Conservation (phyloP, 306 rosid species). For the Lablab purpureus region DNA sequence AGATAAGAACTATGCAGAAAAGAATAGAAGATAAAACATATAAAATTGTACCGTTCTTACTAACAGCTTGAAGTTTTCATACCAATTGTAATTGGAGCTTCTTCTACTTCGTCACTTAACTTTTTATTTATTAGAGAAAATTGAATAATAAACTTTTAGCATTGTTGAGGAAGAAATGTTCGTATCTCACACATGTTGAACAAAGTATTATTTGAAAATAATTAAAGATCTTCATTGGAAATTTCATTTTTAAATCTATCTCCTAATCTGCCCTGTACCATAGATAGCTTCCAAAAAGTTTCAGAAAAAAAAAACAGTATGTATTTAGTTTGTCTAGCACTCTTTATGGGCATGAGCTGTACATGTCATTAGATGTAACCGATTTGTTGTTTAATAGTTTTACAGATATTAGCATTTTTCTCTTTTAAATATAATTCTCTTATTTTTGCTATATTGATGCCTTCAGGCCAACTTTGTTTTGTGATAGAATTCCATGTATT, state of each 20-base stretch:
- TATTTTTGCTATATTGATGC: conserved; percentile 27
- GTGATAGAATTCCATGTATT: conserved; percentile 30
- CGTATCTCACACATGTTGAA: conserved; percentile 15
- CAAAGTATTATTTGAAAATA: conserved; percentile 20
- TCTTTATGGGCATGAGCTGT: conserved; percentile 11
- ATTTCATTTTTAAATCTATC: conserved; percentile 23
- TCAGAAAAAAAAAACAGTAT: neutral
- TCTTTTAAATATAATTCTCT: conserved; percentile 12
- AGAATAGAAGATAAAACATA: conserved; percentile 9
- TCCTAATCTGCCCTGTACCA: conserved; percentile 19
- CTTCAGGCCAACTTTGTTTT: conserved; percentile 28
- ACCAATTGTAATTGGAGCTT: conserved; percentile 30
- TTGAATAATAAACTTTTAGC: conserved; percentile 1
- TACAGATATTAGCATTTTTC: conserved; percentile 22
- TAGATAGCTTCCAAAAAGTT: conserved; percentile 34
- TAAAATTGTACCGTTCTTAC: neutral
- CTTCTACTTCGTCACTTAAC: conserved; percentile 19
- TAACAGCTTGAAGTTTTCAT: conserved; percentile 35
- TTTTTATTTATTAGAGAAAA: conserved; percentile 16
- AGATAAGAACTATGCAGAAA: conserved; percentile 19
- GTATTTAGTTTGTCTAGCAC: conserved; percentile 23
- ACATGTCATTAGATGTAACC: neutral
- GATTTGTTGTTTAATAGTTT: conserved; percentile 21
- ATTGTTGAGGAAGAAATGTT: conserved; percentile 20
- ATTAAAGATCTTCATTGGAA: conserved; percentile 8